Percentiles rank a stretch among this genome's conserved stretches.
phyloP scores from a whole-genome alignment of 2,329 filamentous ascomycete species.

The Phoma sp. region DNA sequence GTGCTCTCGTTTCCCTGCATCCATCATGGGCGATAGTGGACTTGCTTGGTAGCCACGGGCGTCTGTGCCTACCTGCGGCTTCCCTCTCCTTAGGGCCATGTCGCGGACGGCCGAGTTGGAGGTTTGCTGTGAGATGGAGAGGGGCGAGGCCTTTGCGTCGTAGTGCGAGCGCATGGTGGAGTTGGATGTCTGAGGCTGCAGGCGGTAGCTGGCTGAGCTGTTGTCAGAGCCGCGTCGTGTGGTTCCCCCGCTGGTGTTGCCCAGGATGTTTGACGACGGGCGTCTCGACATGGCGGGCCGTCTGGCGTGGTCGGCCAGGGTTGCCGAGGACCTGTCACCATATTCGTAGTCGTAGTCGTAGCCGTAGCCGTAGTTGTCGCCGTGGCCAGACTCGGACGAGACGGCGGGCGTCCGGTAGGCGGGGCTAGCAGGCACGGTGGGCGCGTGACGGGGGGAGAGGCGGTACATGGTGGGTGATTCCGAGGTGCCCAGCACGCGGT shows the following conservation, averaged over 20 bases:
- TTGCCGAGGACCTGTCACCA: conserved; percentile 29
- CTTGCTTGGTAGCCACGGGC: conserved; percentile 22
- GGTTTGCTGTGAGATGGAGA: conserved; percentile 53
- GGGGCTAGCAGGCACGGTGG: conserved; percentile 32
- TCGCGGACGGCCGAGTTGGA: conserved; percentile 54
- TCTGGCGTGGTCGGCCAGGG: conserved; percentile 27
- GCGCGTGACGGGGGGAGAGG: conserved; percentile 29
- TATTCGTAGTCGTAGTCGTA: conserved; percentile 28
- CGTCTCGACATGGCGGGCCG: conserved; percentile 38
- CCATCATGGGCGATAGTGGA: conserved; percentile 30
- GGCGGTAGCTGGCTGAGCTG: conserved; percentile 36
- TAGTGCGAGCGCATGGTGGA: conserved; percentile 53
- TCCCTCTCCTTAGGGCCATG: conserved; percentile 50
- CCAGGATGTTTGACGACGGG: conserved; percentile 45
- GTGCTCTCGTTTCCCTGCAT: conserved; percentile 28
- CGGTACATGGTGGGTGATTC: conserved; percentile 31
- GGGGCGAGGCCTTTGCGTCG: conserved; percentile 49
- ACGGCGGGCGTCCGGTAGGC: conserved; percentile 43
- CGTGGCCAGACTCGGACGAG: conserved; percentile 38
- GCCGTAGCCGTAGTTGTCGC: conserved; percentile 31
- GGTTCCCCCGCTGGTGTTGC: conserved; percentile 28
- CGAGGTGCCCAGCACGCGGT: conserved; percentile 47
- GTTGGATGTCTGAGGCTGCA: conserved; percentile 44
- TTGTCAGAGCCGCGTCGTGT: conserved; percentile 36
- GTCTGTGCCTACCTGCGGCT: conserved; percentile 32